phyloP scores from a whole-genome alignment of 2,329 filamentous ascomycete genomes.

The Ceratocystis lukuohia region DNA sequence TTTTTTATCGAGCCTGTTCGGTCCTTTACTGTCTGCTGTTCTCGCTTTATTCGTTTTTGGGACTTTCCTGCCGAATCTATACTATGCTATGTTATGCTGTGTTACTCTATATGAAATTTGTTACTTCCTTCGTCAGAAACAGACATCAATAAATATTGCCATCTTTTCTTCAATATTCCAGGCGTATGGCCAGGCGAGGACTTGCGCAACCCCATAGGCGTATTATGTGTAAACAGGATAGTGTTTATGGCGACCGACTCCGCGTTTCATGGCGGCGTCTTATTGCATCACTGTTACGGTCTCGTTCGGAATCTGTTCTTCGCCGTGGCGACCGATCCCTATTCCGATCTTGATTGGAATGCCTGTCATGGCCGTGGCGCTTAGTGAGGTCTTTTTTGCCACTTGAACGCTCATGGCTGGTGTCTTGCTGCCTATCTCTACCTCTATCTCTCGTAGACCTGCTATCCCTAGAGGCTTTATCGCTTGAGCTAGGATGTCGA shows the following conservation, averaged over 20 bases:
- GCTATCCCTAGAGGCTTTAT: not conserved
- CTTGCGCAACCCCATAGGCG: not conserved
- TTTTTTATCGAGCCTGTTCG: slow-evolving; percentile 9
- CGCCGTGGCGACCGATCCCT: slow-evolving; percentile 20
- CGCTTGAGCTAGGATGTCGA: not conserved
- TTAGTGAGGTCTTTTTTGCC: slow-evolving; percentile 22
- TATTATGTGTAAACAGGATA: not conserved
- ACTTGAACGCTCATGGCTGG: not conserved
- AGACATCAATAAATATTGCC: not conserved
- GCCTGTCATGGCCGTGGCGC: slow-evolving; percentile 23
- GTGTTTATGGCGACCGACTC: not conserved
- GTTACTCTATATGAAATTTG: not conserved
- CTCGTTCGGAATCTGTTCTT: slow-evolving; percentile 18
- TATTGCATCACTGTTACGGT: slow-evolving; percentile 17
- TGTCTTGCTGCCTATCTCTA: not conserved
- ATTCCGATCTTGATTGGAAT: slow-evolving; percentile 22
- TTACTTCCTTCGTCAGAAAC: slow-evolving; percentile 2
- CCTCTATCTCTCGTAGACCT: not conserved
- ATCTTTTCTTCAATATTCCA: not conserved
- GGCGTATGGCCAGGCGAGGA: not conserved
- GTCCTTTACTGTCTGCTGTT: not conserved
- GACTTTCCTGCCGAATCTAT: slow-evolving; percentile 10
- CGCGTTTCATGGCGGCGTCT: slow-evolving; percentile 21
- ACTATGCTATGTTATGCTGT: slow-evolving; percentile 3
- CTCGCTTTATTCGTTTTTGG: not conserved